These are phyloP conservation scores for Asterophora lycoperdoides DNA, from an alignment of 768 basidiomycete genomes.

Conservation along the genomic window DNA sequence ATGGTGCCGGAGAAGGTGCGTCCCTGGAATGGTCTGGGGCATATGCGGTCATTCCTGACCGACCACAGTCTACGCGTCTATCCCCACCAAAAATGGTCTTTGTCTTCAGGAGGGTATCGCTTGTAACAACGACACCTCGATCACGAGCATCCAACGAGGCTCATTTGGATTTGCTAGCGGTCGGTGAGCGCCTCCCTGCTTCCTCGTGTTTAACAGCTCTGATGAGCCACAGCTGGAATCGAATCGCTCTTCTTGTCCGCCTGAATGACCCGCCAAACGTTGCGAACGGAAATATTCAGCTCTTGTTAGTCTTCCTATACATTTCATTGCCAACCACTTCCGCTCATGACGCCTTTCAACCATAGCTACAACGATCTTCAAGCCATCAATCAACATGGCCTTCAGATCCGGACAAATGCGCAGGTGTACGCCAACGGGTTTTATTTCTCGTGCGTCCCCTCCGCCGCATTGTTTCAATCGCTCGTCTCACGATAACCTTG, in stretches of 20 bases:
- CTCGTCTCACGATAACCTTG: neutral
- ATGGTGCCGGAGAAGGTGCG: conserved; percentile 69
- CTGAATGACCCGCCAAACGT: conserved; percentile 63
- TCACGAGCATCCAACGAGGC: conserved; percentile 58
- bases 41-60: neutral
- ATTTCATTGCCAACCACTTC: neutral
- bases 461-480: neutral
- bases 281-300: conserved; percentile 67
- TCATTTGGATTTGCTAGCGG: conserved; percentile 59
- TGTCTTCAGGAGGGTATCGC: conserved; percentile 51
- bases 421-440: conserved; percentile 59
- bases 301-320: conserved; percentile 52
- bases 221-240: conserved; percentile 53
- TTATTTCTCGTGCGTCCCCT: conserved; percentile 64
- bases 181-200: conserved; percentile 42
- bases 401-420: conserved; percentile 58
- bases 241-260: conserved; percentile 67
- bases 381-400: conserved; percentile 52
- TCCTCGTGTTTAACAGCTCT: conserved; percentile 4
- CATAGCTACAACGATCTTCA: conserved; percentile 64
- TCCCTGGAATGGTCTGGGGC: neutral
- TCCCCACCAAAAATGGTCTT: conserved; percentile 57
- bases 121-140: conserved; percentile 73
- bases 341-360: neutral
- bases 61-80: conserved; percentile 70